Evolutionary conservation across 371 early-diverging fungal species (phyloP), one percentile per base, ranked within the genome.

Genomic region (Fennellomyces sp.): DNA sequence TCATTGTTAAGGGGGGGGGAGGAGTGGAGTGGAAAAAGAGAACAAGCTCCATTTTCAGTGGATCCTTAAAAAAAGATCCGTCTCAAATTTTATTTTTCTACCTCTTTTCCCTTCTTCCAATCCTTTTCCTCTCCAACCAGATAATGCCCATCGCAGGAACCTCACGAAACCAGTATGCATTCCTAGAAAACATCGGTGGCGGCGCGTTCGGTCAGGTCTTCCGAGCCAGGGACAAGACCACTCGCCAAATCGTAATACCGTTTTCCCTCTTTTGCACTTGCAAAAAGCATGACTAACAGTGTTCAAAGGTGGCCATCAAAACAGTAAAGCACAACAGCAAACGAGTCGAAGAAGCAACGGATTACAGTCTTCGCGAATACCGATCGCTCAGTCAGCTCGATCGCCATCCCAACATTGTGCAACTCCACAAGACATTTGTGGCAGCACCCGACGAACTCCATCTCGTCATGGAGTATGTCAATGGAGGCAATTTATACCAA

Each of bases 381-480:
- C 71, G 90, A 82, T 82, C 92, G 6, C 76, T 94, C 36, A 80
- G 83, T 29, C 77, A 79, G 23, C 72, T 95, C 17, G 76, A 80
- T 33, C 70, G 77, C 61, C 94, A 97, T 65, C 80, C 84, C 7
- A 94, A 96, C 70, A 89, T 98, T 61, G 85, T 98, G 48, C 80
- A 80, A 35, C 76, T 96, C 21, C 81, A 88, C 35, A 94, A 97
- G 53, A 94, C 93, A 47, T 88, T 95, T 62, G 80, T 94, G 38
- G 90, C 93, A 56, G 71, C 72, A 1, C 54, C 84, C 42, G 91
- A 90, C 58, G 91, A 93, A 53, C 86, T 96, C 8, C 88, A 85
- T 59, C 91, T 98, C 70, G 91, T 98, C 1, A 95, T 98, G 75
- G 98, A 98, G 65, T 93, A 82, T 63, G 92, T 95, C 90, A 94